Base-by-base conservation (phyloP, 257 asterid genomes). In the Catharanthus roseus region DNA sequence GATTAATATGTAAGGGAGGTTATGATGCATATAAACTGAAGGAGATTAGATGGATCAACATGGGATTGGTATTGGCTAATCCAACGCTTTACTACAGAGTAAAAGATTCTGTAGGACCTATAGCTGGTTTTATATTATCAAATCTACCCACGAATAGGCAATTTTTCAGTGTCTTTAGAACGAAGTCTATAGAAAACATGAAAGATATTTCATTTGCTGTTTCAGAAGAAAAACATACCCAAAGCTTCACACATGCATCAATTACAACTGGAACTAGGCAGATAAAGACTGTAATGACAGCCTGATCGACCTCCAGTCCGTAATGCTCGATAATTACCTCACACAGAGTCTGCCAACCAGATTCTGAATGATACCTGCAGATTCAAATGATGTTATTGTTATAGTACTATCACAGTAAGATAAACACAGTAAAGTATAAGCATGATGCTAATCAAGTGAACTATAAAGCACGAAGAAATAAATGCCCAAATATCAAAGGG, bases 341-440 rank as follows among this genome's bases (percentile, higher is more conserved):
- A 58, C 88, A 74, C 83, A 91, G 78, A 63, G 99, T 88, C 81
- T 87, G 86, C 97, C 97, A 91, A 49, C 96, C 97, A 63, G 91
- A 88, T 80, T 88, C 97, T 15, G 97, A 95, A 77, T 93, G 97
- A 85, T 93, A 93, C 79, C 97, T 91, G 88, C 85, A 86, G 67
- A 55, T 72, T 15, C 26, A 13, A 36, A 50, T 34, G 67, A 18
- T 8, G 24, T 42, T 44, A 21, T 15, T 47, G 24, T 2, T 6
- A 12, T 5, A 13, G 26, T 33, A 56, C 36, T 13, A 49, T 12
- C 8, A 11, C 12, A 57, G n/a, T 16, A 57, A n/a, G n/a, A n/a
- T n/a, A 28, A 1, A 57, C 15, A 5, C 11, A 42, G 1, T 0
- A 42, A 8, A 42, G 11, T 15, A 42, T 18, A 16, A 42, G 33